phyloP scores from a whole-genome alignment of 2,329 filamentous ascomycete species.

The Ophiostoma perfectum region DNA sequence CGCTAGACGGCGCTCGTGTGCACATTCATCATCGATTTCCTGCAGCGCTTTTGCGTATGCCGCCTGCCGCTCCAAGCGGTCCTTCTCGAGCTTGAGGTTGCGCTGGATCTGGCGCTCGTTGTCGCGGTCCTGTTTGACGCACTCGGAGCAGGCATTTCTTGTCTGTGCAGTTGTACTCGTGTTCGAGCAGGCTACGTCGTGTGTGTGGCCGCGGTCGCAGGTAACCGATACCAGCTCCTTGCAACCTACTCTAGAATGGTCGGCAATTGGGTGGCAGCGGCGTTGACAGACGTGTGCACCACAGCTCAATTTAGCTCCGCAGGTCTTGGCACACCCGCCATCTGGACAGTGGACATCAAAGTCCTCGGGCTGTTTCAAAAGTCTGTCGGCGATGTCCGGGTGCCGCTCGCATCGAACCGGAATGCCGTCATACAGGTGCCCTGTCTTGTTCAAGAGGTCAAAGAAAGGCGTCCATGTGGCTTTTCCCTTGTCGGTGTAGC shows the following conservation, averaged over 20 bases:
- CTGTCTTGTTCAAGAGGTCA: conserved; percentile 45
- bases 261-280: conserved; percentile 49
- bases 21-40: conserved; percentile 50
- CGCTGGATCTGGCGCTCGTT: conserved; percentile 40
- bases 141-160: conserved; percentile 44
- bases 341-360: conserved; percentile 61
- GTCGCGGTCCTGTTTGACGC: conserved; percentile 46
- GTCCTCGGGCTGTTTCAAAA: conserved; percentile 45
- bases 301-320: conserved; percentile 50
- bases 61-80: conserved; percentile 41
- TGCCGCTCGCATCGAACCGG: conserved; percentile 58
- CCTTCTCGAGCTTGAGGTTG: conserved; percentile 47
- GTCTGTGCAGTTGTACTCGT: conserved; percentile 12
- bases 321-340: conserved; percentile 61
- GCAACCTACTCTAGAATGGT: conserved; percentile 41
- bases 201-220: conserved; percentile 3
- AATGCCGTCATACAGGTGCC: conserved; percentile 55
- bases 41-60: conserved; percentile 43
- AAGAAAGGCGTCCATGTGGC: conserved; percentile 56
- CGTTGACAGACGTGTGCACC: conserved; percentile 53
- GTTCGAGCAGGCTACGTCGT: neutral
- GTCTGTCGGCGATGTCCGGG: conserved; percentile 41
- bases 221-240: conserved; percentile 27
- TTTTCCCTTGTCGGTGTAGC: conserved; percentile 46
- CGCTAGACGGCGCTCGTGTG: conserved; percentile 40